These are phyloP conservation scores for Flaveria brownii DNA, from an alignment of 129 eudicot species.

Conservation along the genomic window DNA sequence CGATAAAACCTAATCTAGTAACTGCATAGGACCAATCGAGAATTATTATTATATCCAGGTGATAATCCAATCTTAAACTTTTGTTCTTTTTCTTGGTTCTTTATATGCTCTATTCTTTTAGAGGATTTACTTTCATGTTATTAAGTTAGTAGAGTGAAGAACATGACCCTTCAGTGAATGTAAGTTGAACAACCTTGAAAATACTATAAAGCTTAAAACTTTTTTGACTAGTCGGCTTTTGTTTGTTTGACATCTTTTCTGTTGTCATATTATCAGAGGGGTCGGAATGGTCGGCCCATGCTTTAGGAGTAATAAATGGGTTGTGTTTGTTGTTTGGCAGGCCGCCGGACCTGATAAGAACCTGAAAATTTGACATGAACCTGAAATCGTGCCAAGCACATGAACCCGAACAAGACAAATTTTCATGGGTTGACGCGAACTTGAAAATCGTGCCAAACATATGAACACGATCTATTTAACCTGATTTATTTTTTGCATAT, in stretches of 20 bases:
- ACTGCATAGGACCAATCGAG: not conserved
- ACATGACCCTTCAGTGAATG: not conserved
- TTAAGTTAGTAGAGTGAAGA: conserved; percentile 5
- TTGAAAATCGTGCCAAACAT: too few species aligned
- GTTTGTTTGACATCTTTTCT: conserved; percentile 16
- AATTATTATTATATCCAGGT: conserved; percentile 9
- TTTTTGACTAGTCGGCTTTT: conserved; percentile 19
- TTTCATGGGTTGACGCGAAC: not conserved
- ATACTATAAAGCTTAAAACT: not conserved
- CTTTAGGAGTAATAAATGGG: not conserved
- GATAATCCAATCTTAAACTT: conserved; percentile 14
- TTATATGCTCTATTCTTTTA: conserved; percentile 2
- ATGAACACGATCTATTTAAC: not conserved
- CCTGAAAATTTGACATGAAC: not conserved
- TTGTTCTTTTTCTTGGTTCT: not conserved
- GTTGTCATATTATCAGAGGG: not conserved
- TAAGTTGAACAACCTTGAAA: conserved; percentile 14
- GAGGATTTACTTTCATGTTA: not conserved
- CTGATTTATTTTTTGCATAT: not conserved
- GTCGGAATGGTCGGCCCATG: not conserved
- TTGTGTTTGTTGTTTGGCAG: not conserved
- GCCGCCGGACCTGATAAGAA: not conserved
- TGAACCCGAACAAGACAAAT: not conserved
- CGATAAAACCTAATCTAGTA: conserved; percentile 25
- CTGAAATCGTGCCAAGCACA: not conserved